phyloP scores from a whole-genome alignment of 2,329 filamentous ascomycete genomes.

The Metarhizium album region DNA sequence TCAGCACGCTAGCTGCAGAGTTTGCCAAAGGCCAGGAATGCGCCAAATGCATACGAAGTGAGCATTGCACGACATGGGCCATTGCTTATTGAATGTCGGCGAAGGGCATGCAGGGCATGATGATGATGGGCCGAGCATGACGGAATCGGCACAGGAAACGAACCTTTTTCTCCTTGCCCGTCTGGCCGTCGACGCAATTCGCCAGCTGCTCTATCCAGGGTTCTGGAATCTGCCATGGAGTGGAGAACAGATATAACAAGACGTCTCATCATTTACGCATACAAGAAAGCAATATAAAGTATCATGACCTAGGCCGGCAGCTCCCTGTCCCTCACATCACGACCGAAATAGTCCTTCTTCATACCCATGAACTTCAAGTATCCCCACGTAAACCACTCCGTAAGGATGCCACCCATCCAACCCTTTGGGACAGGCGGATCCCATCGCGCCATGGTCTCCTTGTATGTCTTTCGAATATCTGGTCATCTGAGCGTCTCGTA shows the following conservation, averaged over 20 bases:
- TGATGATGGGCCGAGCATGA: not conserved
- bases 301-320: constrained; percentile 6
- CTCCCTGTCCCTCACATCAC: constrained; percentile 11
- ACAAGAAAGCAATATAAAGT: not conserved
- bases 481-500: constrained; percentile 33
- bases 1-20: constrained; percentile 17
- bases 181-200: no score
- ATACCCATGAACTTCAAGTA: constrained; percentile 11
- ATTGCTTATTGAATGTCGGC: not conserved
- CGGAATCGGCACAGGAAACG: not conserved
- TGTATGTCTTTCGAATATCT: constrained; percentile 32
- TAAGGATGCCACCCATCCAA: constrained; percentile 12
- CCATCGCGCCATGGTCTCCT: constrained; percentile 24
- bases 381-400: constrained; percentile 16
- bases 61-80: not conserved
- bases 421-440: constrained; percentile 7
- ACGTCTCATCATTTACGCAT: not conserved
- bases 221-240: no score
- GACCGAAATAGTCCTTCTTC: constrained; percentile 11
- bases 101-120: not conserved
- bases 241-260: not conserved
- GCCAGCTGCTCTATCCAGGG: no score
- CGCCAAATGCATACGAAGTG: not conserved
- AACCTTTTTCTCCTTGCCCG: no score
- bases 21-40: not conserved